Percentiles rank a stretch among this genome's conserved stretches.
Evolutionary conservation across 805 yeast species (phyloP).

Genomic region (Huiozyma naganishii): DNA sequence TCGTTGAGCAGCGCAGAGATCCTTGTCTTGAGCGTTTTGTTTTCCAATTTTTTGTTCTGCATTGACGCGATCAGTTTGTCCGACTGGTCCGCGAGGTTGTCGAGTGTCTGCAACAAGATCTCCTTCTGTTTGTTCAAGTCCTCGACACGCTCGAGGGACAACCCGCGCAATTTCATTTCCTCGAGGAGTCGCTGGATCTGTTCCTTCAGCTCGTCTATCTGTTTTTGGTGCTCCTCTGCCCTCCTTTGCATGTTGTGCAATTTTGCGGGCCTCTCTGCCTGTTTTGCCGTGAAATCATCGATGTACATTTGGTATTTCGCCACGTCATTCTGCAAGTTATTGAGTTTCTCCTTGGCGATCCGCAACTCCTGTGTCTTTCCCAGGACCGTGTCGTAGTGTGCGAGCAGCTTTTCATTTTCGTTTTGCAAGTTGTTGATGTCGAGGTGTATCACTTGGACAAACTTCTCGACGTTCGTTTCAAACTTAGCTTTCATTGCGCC

Average conservation of each 20-base stretch:
- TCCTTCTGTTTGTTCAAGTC: constrained; percentile 52
- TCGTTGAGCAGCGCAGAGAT: constrained; percentile 42
- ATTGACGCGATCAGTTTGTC: constrained; percentile 38
- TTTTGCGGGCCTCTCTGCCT: constrained; percentile 50
- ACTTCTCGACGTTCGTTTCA: constrained; percentile 42
- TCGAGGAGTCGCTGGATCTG: constrained; percentile 33
- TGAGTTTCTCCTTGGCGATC: constrained; percentile 44
- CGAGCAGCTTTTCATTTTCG: constrained; percentile 32
- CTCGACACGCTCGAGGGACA: constrained; percentile 55
- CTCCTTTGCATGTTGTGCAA: constrained; percentile 49
- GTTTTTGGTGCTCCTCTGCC: constrained; percentile 29
- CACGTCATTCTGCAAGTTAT: constrained; percentile 60
- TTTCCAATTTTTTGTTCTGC: constrained; percentile 39
- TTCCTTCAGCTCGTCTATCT: constrained; percentile 32
- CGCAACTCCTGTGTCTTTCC: constrained; percentile 38
- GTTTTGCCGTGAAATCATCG: constrained; percentile 53
- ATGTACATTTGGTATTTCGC: constrained; percentile 63
- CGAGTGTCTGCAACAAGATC: constrained; percentile 43
- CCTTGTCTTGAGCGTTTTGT: constrained; percentile 39
- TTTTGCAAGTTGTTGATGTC: constrained; percentile 34
- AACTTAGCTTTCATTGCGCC: constrained; percentile 43
- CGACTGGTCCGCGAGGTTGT: constrained; percentile 32
- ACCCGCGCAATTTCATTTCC: constrained; percentile 42
- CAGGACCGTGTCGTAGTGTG: constrained; percentile 32
- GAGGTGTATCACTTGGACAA: constrained; percentile 37